Base-by-base conservation (phyloP, 805 yeast species). In the Candida loeiensis region DNA sequence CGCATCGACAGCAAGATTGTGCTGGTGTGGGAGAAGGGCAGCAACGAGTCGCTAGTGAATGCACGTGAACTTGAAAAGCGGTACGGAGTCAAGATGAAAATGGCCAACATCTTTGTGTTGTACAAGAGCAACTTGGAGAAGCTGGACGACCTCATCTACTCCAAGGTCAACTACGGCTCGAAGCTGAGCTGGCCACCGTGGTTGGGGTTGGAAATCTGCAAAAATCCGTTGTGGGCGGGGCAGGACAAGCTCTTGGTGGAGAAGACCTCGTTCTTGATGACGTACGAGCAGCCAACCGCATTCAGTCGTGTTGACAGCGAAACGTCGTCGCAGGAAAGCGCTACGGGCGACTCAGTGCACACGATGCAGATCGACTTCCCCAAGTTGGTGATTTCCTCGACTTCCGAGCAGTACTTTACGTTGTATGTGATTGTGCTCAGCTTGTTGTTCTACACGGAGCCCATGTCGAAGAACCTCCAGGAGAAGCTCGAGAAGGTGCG, bases 151-250 rank as follows among this genome's bases (percentile, higher is more conserved):
- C 51, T 71, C 7, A 66, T 71, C 22, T 71, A 74, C 49, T 72
- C 75, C 31, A 60, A 64, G 9, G 59, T 62, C 9, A 64, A 75
- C 2, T 89, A 87, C 60, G 93, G 95, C 1, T 74, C 85, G 2
- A 58, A 53, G 6, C 52, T 61, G 12, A 64, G 65, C 14, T 90
- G 96, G 97, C 96, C 96, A 2, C 95, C 96, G 0, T 90, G 95
- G 88, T 58, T 89, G 24, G 88, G 90, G 1, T 56, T 77, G 35
- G 95, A 87, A 51, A 66, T 81, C 16, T 78, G 85, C 46, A 56
- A 53, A 37, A 54, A 55, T 21, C 67, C 72, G 0, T 51, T 71
- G 2, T 60, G 78, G 44, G 69, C 71, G 2, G 67, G 64, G 2
- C 53, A 63, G 8, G 67, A 73, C 9, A 73, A 74, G 40, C 68